These are phyloP conservation scores for Alliaria petiolata DNA, from an alignment of 345 rosid species.

Conservation along the genomic window DNA sequence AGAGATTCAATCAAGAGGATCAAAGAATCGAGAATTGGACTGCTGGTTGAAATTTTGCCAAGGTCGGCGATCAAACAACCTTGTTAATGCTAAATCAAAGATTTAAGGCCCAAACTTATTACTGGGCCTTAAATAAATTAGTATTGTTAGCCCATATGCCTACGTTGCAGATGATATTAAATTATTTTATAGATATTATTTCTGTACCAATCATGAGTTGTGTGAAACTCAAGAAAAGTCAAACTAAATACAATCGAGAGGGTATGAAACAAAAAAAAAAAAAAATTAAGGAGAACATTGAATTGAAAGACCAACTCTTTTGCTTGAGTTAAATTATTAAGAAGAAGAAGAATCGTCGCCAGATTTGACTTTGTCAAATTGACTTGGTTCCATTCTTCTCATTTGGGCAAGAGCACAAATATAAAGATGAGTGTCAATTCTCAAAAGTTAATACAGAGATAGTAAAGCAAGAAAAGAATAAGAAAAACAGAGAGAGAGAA, in stretches of 20 bases:
- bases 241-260: background rate
- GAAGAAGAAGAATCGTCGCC: constrained; percentile 18
- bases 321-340: background rate
- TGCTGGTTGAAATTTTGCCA: too few species aligned
- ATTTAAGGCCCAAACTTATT: background rate
- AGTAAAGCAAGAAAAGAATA: background rate
- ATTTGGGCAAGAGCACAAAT: background rate
- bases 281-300: background rate
- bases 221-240: background rate
- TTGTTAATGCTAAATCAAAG: background rate
- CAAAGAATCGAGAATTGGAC: too few species aligned
- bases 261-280: background rate
- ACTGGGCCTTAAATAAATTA: background rate
- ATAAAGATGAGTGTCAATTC: constrained; percentile 1
- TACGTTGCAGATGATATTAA: too few species aligned
- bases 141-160: too few species aligned
- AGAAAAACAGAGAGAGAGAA: background rate
- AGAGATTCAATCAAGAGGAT: background rate
- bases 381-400: constrained; percentile 9
- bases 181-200: too few species aligned
- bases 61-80: background rate
- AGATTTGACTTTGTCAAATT: constrained; percentile 10
- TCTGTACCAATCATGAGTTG: background rate
- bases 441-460: background rate
- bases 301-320: background rate